Base-by-base conservation (phyloP, 2,329 filamentous ascomycete genomes). In the Geosmithia flava region DNA sequence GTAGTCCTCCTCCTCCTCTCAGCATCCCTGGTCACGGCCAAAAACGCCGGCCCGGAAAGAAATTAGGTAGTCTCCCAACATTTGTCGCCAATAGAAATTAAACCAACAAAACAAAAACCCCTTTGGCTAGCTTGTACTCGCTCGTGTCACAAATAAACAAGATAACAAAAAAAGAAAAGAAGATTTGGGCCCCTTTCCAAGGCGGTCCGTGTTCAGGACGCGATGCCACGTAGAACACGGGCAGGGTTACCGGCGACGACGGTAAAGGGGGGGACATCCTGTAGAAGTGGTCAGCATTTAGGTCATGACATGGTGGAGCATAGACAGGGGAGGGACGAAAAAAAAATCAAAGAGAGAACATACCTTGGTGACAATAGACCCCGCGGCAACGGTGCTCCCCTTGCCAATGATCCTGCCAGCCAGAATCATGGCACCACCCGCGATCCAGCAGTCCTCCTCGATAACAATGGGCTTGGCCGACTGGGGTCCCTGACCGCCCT, bases 381-480 rank as follows among this genome's bases (percentile, higher is more conserved):
- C 88, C 7, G 90, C 88, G 10, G 87, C 89, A 51, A 95, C 76
- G 1, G 85, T 87, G 49, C 76, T 80, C 4, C 89, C 89, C 59
- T 80, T 80, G 8, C 89, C 88, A 56, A 96, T 85, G 37, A 72
- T 87, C 27, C 91, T 79, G 7, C 88, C 88, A 0, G 86, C 83
- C 50, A 94, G 70, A 51, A 96, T 83, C 33, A 78, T 81, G 15
- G 82, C 85, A 57, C 84, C 84, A 13, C 85, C 86, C 1, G 83
- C 86, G 52, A 94, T 78, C 80, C 84, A 90, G 60, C 85, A 85
- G 64, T 95, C 88, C 53, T 93, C 84, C 53, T 88, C 87, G 52
- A 97, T 91, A 33, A 73, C 75, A 48, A 97, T 83, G 17, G 75
- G 70, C 30, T 79, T 78, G 15, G 86, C 89, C 50, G 81, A 66